Conservation (phyloP, 495 filamentous ascomycete genomes). For the Sphaerosporella brunnea region DNA sequence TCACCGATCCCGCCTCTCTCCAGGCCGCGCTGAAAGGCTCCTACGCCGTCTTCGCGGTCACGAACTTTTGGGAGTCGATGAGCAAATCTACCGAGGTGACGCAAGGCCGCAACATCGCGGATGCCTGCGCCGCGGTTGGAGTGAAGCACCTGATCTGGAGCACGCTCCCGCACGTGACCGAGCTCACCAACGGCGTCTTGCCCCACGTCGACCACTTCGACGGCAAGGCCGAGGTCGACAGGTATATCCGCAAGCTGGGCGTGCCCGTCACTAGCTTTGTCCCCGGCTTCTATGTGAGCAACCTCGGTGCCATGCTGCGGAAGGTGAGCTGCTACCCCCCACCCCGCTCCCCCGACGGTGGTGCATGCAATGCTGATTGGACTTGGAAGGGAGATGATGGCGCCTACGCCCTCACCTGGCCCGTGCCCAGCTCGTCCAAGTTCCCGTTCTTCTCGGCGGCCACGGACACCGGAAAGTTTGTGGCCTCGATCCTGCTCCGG, state of each 20-base stretch:
- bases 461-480: constrained; percentile 32
- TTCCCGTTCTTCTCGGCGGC: constrained; percentile 38
- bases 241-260: constrained; percentile 27
- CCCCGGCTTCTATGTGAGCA: constrained; percentile 44
- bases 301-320: constrained; percentile 23
- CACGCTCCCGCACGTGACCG: constrained; percentile 25
- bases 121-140: constrained; percentile 29
- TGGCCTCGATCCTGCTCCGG: constrained; percentile 34
- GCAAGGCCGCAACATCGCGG: constrained; percentile 34
- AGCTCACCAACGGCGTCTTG: constrained; percentile 27
- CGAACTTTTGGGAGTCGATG: constrained; percentile 35
- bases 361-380: no score
- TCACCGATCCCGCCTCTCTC: constrained; percentile 34
- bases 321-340: constrained; percentile 11
- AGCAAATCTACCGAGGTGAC: constrained; percentile 32
- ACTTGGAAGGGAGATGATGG: constrained; percentile 17
- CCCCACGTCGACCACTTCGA: constrained; percentile 30
- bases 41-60: constrained; percentile 40
- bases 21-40: constrained; percentile 36
- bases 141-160: constrained; percentile 33
- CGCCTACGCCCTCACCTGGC: constrained; percentile 31
- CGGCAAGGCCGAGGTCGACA: constrained; percentile 26
- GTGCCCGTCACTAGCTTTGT: constrained; percentile 39
- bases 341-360: not conserved
- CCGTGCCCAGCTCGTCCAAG: constrained; percentile 28